Percentiles rank a stretch among this genome's conserved stretches.
These are phyloP conservation scores for Backusella psychrophila DNA, from an alignment of 192 early-diverging fungal genomes.

Conservation along the genomic window DNA sequence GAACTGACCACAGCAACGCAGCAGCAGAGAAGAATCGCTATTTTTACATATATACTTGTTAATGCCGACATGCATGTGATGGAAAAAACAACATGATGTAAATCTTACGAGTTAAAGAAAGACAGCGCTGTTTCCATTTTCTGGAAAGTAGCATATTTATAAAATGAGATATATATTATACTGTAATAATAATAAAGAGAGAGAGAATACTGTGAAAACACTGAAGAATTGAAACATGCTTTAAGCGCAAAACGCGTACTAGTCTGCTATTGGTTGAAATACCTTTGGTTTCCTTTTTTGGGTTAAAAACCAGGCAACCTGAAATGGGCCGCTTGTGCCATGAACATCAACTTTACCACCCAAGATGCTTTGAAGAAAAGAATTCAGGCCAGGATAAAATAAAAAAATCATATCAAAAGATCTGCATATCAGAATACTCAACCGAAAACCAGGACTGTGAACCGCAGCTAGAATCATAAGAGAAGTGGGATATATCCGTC, in stretches of 20 bases:
- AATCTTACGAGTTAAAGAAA: conserved; percentile 8
- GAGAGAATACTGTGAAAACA: neutral
- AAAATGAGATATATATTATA: neutral
- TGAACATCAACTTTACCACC: too few relatives aligned
- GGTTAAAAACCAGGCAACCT: neutral
- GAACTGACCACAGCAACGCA: neutral
- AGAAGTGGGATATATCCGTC: too few relatives aligned
- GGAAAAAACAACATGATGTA: neutral
- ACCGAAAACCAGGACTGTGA: too few relatives aligned
- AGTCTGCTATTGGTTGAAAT: neutral
- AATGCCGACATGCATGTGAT: neutral
- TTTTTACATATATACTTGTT: neutral
- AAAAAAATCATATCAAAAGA: too few relatives aligned
- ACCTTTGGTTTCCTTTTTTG: neutral
- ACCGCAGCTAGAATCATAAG: too few relatives aligned
- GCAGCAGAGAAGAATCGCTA: neutral
- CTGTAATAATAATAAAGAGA: neutral
- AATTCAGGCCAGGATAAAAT: too few relatives aligned
- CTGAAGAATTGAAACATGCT: neutral
- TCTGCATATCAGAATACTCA: too few relatives aligned
- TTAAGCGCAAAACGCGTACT: conserved; percentile 2
- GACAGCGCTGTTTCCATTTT: conserved; percentile 1
- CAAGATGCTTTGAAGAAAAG: too few relatives aligned
- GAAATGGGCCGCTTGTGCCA: too few relatives aligned
- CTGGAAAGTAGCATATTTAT: neutral